These are phyloP conservation scores for Carallia pectinifolia DNA, from an alignment of 345 rosid species.

Conservation along the genomic window DNA sequence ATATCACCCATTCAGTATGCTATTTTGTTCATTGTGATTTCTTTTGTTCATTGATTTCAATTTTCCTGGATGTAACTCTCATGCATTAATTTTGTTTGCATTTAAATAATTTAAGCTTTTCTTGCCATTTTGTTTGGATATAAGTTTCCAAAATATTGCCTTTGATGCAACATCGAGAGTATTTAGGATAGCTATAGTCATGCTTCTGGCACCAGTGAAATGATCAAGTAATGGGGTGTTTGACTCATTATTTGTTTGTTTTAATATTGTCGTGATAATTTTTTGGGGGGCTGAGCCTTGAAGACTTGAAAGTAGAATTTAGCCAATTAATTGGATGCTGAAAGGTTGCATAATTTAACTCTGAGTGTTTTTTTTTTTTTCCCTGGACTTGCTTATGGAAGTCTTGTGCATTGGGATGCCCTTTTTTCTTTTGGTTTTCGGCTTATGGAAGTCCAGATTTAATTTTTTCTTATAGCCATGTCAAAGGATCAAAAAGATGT, in stretches of 20 bases:
- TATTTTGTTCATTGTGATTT: constrained; percentile 1
- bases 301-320: too few species aligned
- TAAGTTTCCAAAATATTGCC: not conserved
- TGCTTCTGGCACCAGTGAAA: constrained; percentile 38
- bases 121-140: not conserved
- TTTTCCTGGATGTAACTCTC: not conserved
- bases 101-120: not conserved
- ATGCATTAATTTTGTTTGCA: too few species aligned
- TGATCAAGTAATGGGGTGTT: too few species aligned
- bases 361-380: not conserved
- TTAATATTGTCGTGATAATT: too few species aligned
- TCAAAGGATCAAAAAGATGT: not conserved
- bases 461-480: not conserved
- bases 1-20: constrained; percentile 90
- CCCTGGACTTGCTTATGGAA: too few species aligned
- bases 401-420: not conserved
- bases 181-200: not conserved
- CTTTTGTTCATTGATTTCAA: not conserved
- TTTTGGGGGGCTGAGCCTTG: too few species aligned
- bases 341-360: too few species aligned
- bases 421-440: not conserved
- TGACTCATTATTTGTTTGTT: too few species aligned
- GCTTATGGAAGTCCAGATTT: not conserved
- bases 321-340: too few species aligned
- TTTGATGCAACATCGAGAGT: not conserved